These are phyloP conservation scores for Lolium multiflorum DNA, from an alignment of 176 grass and related monocot genomes.

Conservation along the genomic window DNA sequence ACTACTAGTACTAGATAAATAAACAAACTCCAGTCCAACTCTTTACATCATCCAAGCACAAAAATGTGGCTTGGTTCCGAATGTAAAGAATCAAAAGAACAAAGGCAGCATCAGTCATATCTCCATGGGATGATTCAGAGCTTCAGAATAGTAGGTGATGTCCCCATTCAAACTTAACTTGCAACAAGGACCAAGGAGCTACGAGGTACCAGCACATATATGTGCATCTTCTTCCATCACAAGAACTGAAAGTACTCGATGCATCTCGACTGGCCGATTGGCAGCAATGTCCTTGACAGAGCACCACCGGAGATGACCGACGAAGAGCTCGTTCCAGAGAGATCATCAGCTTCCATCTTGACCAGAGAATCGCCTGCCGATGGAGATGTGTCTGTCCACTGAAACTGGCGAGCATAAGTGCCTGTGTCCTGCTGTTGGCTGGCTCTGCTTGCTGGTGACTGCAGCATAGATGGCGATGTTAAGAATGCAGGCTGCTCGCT, in stretches of 20 bases:
- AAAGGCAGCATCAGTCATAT: not conserved
- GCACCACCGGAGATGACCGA: constrained; percentile 12
- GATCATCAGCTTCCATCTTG: constrained; percentile 37
- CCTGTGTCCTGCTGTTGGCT: constrained; percentile 29
- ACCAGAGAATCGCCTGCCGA: not conserved
- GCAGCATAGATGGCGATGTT: not conserved
- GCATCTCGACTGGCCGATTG: constrained; percentile 58
- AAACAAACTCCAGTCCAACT: constrained; percentile 14
- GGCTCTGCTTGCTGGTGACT: constrained; percentile 20
- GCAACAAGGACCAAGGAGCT: not conserved
- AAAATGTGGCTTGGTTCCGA: constrained; percentile 38
- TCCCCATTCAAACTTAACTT: constrained; percentile 13
- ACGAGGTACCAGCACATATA: not conserved
- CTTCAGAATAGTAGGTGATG: not conserved
- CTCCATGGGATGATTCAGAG: constrained; percentile 7
- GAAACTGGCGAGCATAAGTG: constrained; percentile 22
- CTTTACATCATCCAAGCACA: constrained; percentile 45
- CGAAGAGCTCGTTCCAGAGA: not conserved
- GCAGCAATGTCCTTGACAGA: constrained; percentile 51
- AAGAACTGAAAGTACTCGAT: constrained; percentile 70
- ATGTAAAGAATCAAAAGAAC: constrained; percentile 33
- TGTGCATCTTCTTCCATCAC: constrained; percentile 41
- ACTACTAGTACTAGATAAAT: constrained; percentile 11
- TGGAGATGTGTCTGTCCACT: constrained; percentile 12
- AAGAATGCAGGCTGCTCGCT: constrained; percentile 29